These are phyloP conservation scores for Cladosporium austrohemisphaericum DNA, from an alignment of 2,329 filamentous ascomycete species.

Conservation along the genomic window DNA sequence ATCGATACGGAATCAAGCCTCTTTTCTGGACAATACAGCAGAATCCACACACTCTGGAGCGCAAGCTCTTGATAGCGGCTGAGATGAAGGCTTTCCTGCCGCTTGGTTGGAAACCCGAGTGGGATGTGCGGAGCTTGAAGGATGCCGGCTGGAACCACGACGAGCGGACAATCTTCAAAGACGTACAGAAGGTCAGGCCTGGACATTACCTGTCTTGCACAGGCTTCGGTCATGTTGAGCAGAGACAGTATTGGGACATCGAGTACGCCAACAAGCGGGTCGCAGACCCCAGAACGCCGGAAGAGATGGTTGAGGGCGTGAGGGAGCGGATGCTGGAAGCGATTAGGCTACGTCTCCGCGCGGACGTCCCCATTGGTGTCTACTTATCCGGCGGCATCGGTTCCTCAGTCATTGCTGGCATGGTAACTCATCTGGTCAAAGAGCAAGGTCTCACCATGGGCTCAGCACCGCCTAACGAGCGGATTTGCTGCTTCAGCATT, in stretches of 20 bases:
- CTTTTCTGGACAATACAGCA: conserved; percentile 48
- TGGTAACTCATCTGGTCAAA: conserved; percentile 51
- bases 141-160: conserved; percentile 45
- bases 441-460: conserved; percentile 48
- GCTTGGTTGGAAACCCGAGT: conserved; percentile 51
- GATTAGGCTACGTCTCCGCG: conserved; percentile 50
- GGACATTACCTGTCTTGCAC: conserved; percentile 44
- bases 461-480: conserved; percentile 38
- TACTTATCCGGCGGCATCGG: conserved; percentile 58
- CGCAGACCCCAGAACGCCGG: conserved; percentile 43
- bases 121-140: conserved; percentile 49
- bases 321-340: conserved; percentile 50
- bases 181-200: conserved; percentile 45
- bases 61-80: conserved; percentile 46
- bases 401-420: conserved; percentile 55
- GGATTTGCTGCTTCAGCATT: conserved; percentile 50
- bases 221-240: conserved; percentile 36
- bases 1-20: conserved; percentile 57
- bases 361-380: conserved; percentile 57
- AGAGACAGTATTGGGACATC: conserved; percentile 52
- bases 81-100: conserved; percentile 54
- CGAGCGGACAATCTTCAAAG: conserved; percentile 49
- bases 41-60: conserved; percentile 18
- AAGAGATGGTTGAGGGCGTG: conserved; percentile 52
- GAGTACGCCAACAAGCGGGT: conserved; percentile 48